phyloP scores from a whole-genome alignment of 441 rosid species.

The Oxalis stricta region DNA sequence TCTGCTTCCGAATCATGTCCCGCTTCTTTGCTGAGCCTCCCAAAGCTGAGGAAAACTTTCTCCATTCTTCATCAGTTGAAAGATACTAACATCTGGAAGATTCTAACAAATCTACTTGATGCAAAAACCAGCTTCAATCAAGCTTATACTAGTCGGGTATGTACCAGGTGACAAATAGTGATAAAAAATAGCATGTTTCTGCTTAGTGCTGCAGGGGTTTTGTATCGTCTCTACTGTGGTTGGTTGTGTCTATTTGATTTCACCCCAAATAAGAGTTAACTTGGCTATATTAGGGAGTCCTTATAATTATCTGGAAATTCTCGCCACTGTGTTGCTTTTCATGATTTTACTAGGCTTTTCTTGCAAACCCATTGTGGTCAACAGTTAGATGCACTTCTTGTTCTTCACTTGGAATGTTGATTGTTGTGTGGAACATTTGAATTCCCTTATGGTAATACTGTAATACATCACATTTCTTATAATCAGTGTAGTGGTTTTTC shows the following conservation, averaged over 20 bases:
- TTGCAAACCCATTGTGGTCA: too few relatives aligned
- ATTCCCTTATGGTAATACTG: too few relatives aligned
- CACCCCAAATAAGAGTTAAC: too few relatives aligned
- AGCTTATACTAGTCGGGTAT: constrained; percentile 63
- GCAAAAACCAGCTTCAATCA: constrained; percentile 56
- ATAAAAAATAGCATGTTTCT: not conserved
- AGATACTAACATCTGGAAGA: constrained; percentile 92
- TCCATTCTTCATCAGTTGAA: constrained; percentile 85
- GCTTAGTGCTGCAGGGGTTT: not conserved
- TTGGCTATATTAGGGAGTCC: not conserved
- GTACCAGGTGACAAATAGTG: constrained; percentile 10
- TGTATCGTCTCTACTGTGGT: not conserved
- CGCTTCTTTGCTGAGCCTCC: constrained; percentile 75
- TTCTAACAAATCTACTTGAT: constrained; percentile 59
- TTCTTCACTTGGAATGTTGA: too few relatives aligned
- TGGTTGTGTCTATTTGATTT: not conserved
- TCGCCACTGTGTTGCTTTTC: too few relatives aligned
- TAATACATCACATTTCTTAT: too few relatives aligned
- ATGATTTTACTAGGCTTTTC: too few relatives aligned
- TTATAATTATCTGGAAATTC: too few relatives aligned
- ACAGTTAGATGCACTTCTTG: too few relatives aligned
- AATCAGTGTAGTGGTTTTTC: too few relatives aligned
- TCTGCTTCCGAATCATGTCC: constrained; percentile 84
- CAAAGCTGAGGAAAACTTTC: constrained; percentile 86
- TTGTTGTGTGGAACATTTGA: too few relatives aligned